phyloP scores from a whole-genome alignment of 352 stramenopile genomes.

The Pythium brassicae region DNA sequence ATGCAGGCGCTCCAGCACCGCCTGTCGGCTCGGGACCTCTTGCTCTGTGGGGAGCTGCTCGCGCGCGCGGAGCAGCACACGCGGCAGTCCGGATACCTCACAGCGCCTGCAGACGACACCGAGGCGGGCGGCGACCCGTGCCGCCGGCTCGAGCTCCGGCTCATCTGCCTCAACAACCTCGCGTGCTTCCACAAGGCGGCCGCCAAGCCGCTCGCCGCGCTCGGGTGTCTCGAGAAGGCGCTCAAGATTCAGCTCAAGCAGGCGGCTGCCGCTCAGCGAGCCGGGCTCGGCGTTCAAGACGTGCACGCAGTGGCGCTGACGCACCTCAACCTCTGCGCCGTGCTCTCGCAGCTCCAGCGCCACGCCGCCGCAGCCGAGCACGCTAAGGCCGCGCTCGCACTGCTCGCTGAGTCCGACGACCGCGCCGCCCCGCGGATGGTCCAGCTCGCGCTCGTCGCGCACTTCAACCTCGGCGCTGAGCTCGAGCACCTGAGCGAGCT shows the following conservation, averaged over 20 bases:
- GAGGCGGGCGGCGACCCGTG: slow-evolving; percentile 10
- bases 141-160: slow-evolving; percentile 29
- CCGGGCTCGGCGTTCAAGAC: background rate
- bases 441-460: slow-evolving; percentile 38
- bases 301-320: slow-evolving; percentile 33
- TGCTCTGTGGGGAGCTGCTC: slow-evolving; percentile 24
- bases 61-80: slow-evolving; percentile 55
- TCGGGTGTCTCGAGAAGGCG: slow-evolving; percentile 38
- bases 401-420: slow-evolving; percentile 13
- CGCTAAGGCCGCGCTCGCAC: slow-evolving; percentile 31
- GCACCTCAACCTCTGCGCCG: slow-evolving; percentile 57
- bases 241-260: slow-evolving; percentile 45
- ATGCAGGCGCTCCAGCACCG: slow-evolving; percentile 42
- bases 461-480: slow-evolving; percentile 62
- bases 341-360: slow-evolving; percentile 50
- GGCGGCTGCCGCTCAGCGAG: background rate
- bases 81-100: slow-evolving; percentile 33
- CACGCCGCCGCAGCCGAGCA: slow-evolving; percentile 44
- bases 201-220: slow-evolving; percentile 32
- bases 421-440: background rate
- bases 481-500: slow-evolving; percentile 41
- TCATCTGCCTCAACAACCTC: slow-evolving; percentile 66
- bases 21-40: background rate
- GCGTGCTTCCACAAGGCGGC: slow-evolving; percentile 50
- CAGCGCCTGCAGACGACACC: slow-evolving; percentile 12